A percentile compares a stretch with the other conserved stretches of the same genome.
These are phyloP conservation scores for Kockovaella imperatae DNA, from an alignment of 768 basidiomycete species.

Conservation along the genomic window DNA sequence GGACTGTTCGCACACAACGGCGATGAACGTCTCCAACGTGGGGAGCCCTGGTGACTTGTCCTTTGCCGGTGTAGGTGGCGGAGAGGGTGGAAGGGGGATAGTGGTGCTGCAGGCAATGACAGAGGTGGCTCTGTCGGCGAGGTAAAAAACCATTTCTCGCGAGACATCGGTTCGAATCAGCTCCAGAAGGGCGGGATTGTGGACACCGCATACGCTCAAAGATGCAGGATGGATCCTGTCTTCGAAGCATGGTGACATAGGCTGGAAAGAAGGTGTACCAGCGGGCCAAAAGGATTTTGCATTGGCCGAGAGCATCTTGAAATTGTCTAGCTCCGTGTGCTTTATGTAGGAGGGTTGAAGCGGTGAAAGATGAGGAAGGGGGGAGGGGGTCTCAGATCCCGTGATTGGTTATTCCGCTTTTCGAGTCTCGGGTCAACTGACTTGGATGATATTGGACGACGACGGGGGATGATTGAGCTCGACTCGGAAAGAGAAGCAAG, in stretches of 20 bases:
- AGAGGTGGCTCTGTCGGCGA: slow-evolving; percentile 67
- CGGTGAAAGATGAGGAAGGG: no score
- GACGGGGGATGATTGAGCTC: no score
- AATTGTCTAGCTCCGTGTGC: no score
- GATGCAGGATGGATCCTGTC: slow-evolving; percentile 43
- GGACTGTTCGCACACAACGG: slow-evolving; percentile 67
- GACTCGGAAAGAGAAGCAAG: no score
- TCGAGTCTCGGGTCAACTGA: no score
- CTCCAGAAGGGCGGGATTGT: slow-evolving; percentile 71
- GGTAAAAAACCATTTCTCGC: slow-evolving; percentile 75
- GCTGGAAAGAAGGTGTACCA: slow-evolving; percentile 34
- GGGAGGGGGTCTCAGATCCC: no score
- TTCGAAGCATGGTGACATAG: slow-evolving; percentile 37
- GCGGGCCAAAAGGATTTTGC: slow-evolving; percentile 28
- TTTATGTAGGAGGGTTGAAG: no score
- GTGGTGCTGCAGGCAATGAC: slow-evolving; percentile 55
- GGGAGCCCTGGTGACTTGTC: slow-evolving; percentile 49
- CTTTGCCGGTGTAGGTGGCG: slow-evolving; percentile 59
- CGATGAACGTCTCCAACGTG: slow-evolving; percentile 77
- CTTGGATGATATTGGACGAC: no score
- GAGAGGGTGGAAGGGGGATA: slow-evolving; percentile 53
- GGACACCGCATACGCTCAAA: slow-evolving; percentile 47
- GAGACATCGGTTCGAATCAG: slow-evolving; percentile 72
- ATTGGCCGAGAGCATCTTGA: no score
- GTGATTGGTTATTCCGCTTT: no score